These are phyloP conservation scores for Entelexis paramagnoliae DNA, from an alignment of 1,139 yeast genomes.

Conservation along the genomic window DNA sequence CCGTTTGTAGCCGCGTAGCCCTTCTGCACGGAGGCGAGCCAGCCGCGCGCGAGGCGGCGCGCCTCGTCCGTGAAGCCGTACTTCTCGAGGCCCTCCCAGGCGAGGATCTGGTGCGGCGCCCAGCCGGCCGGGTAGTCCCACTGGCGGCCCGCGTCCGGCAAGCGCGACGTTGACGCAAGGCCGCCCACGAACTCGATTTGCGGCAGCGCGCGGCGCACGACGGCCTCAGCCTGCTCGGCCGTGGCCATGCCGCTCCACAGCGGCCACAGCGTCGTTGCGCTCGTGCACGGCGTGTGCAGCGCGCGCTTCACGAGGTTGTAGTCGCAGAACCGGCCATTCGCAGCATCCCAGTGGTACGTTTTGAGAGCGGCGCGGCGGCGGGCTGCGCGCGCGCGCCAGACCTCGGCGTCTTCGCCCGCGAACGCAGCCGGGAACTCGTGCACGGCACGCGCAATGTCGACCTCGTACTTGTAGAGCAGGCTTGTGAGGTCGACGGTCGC, in stretches of 20 bases:
- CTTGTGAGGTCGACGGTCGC: slow-evolving; percentile 89
- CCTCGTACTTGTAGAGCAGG: slow-evolving; percentile 78
- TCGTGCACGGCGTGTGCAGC: slow-evolving; percentile 55
- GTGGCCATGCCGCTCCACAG: slow-evolving; percentile 77
- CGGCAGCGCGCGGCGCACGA: slow-evolving; percentile 52
- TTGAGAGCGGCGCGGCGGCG: slow-evolving; percentile 48
- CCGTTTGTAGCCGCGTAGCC: slow-evolving; percentile 60
- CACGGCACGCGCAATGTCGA: slow-evolving; percentile 57
- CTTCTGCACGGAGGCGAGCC: slow-evolving; percentile 78
- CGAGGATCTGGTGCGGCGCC: slow-evolving; percentile 97
- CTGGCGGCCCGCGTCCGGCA: slow-evolving; percentile 72
- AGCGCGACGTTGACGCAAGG: slow-evolving; percentile 70
- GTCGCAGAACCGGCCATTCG: slow-evolving; percentile 71
- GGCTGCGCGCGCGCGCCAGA: slow-evolving; percentile 53
- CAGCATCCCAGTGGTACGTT: slow-evolving; percentile 76
- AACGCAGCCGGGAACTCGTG: slow-evolving; percentile 33
- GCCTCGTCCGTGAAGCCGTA: slow-evolving; percentile 65
- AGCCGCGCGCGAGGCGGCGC: slow-evolving; percentile 66
- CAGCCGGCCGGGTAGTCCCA: slow-evolving; percentile 99
- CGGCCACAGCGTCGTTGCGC: slow-evolving; percentile 91
- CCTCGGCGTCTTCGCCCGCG: slow-evolving; percentile 39
- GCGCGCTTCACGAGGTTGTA: slow-evolving; percentile 53
- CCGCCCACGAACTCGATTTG: slow-evolving; percentile 85
- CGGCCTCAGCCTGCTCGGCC: slow-evolving; percentile 55
- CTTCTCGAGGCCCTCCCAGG: slow-evolving; percentile 75